Evolutionary conservation across 2,329 filamentous ascomycete genomes (phyloP).

Genomic region (Harringtonia aguacate): DNA sequence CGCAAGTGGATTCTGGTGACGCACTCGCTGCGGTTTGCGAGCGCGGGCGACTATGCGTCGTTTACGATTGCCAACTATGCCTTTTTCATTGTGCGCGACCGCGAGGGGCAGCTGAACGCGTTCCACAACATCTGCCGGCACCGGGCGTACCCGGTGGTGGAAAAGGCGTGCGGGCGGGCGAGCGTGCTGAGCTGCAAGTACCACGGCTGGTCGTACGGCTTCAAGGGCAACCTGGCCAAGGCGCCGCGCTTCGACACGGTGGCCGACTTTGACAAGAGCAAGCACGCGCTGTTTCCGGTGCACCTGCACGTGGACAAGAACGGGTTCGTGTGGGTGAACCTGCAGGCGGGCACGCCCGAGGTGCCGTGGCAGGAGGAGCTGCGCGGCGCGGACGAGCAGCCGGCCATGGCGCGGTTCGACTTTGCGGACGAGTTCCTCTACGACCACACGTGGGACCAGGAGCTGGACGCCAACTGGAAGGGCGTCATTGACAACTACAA

Average conservation of each 20-base stretch:
- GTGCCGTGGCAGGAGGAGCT: constrained; percentile 30
- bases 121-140: constrained; percentile 39
- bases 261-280: constrained; percentile 24
- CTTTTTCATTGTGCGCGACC: constrained; percentile 41
- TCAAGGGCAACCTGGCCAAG: constrained; percentile 29
- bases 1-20: constrained; percentile 45
- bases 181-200: constrained; percentile 30
- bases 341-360: constrained; percentile 19
- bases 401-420: background rate
- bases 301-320: constrained; percentile 27
- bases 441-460: constrained; percentile 17
- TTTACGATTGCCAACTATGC: constrained; percentile 44
- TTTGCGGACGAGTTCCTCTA: constrained; percentile 13
- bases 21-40: constrained; percentile 36
- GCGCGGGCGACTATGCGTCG: constrained; percentile 45
- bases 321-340: too few species aligned
- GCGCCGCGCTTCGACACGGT: constrained; percentile 28
- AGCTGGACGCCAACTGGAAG: constrained; percentile 28
- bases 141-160: constrained; percentile 29
- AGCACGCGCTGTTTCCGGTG: constrained; percentile 32
- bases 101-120: constrained; percentile 38
- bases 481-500: constrained; percentile 36
- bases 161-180: constrained; percentile 13
- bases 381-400: constrained; percentile 4
- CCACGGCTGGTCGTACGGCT: constrained; percentile 33